These are phyloP conservation scores for Drosera capensis DNA, from an alignment of 148 eudicot species.

Conservation along the genomic window DNA sequence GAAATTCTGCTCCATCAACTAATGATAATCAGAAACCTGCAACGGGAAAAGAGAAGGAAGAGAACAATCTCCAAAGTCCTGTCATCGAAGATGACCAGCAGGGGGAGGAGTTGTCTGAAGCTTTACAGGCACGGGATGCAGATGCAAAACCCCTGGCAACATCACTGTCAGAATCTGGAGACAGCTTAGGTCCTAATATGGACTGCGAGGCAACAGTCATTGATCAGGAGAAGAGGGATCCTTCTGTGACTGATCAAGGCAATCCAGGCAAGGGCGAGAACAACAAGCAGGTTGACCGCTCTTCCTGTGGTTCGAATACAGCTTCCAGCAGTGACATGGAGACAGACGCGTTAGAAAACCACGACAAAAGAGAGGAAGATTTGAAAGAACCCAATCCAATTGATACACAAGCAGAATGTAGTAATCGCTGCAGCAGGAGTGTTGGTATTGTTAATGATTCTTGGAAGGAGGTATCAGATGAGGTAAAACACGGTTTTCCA, in stretches of 20 bases:
- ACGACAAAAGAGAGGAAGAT: constrained; percentile 30
- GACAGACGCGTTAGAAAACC: constrained; percentile 61
- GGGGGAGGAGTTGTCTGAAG: constrained; percentile 30
- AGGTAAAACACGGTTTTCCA: constrained; percentile 28
- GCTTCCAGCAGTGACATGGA: constrained; percentile 89
- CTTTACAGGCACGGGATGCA: constrained; percentile 27
- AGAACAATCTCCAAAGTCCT: constrained; percentile 20
- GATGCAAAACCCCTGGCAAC: constrained; percentile 27
- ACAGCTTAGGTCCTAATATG: constrained; percentile 24
- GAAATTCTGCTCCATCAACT: constrained; percentile 15
- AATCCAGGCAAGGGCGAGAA: constrained; percentile 36
- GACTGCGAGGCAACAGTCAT: constrained; percentile 16
- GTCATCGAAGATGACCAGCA: constrained; percentile 30
- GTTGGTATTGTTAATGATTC: constrained; percentile 34
- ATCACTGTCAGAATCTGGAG: constrained; percentile 44
- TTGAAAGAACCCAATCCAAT: constrained; percentile 31
- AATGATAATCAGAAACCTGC: constrained; percentile 15
- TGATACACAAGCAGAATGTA: constrained; percentile 28
- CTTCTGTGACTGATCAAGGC: constrained; percentile 19
- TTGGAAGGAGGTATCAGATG: constrained; percentile 96
- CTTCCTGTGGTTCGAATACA: constrained; percentile 95
- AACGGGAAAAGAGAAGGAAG: constrained; percentile 22
- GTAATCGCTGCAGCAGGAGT: constrained; percentile 43
- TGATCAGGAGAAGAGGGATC: constrained; percentile 19
- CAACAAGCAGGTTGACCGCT: constrained; percentile 69